Percentiles rank a stretch among this genome's conserved stretches.
phyloP scores from a whole-genome alignment of 2,329 filamentous ascomycete species.

The Penicillium italicum region DNA sequence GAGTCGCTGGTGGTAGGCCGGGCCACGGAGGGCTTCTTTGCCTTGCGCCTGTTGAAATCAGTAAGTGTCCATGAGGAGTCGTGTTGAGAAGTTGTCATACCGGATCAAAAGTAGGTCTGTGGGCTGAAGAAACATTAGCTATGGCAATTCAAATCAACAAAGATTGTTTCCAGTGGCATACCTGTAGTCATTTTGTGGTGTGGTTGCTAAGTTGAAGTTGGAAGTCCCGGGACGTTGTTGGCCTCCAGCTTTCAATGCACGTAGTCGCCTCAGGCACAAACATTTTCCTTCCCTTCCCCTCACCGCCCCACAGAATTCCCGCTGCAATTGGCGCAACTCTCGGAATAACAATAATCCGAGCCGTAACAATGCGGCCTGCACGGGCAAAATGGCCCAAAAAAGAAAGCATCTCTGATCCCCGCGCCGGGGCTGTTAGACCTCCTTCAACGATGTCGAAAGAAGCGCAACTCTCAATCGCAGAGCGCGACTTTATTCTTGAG shows the following conservation, averaged over 20 bases:
- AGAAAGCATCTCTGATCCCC: slow-evolving; percentile 14
- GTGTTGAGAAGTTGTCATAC: slow-evolving; percentile 47
- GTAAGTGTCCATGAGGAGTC: slow-evolving; percentile 24
- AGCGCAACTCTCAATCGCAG: slow-evolving; percentile 82
- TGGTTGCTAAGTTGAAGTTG: neutral
- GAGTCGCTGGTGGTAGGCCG: slow-evolving; percentile 93
- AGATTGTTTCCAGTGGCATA: slow-evolving; percentile 18
- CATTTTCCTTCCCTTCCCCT: slow-evolving; percentile 1
- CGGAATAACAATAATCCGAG: neutral
- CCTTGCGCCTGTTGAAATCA: slow-evolving; percentile 65
- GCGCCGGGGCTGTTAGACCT: slow-evolving; percentile 18
- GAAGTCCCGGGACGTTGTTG: neutral
- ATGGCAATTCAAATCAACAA: neutral
- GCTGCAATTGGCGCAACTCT: neutral
- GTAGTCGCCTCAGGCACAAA: slow-evolving; percentile 4
- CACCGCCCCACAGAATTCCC: neutral
- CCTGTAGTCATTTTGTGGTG: slow-evolving; percentile 42
- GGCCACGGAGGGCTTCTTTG: slow-evolving; percentile 89
- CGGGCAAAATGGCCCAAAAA: slow-evolving; percentile 22
- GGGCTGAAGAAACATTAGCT: slow-evolving; percentile 49
- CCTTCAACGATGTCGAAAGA: slow-evolving; percentile 74
- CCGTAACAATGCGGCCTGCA: slow-evolving; percentile 13
- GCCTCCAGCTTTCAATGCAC: neutral
- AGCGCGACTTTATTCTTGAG: slow-evolving; percentile 79
- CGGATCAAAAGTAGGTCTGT: slow-evolving; percentile 93